Percentiles rank a stretch among this genome's conserved stretches.
Evolutionary conservation across 2,329 filamentous ascomycete species (phyloP).

Genomic region (Neoscytalidium dimidiatum): DNA sequence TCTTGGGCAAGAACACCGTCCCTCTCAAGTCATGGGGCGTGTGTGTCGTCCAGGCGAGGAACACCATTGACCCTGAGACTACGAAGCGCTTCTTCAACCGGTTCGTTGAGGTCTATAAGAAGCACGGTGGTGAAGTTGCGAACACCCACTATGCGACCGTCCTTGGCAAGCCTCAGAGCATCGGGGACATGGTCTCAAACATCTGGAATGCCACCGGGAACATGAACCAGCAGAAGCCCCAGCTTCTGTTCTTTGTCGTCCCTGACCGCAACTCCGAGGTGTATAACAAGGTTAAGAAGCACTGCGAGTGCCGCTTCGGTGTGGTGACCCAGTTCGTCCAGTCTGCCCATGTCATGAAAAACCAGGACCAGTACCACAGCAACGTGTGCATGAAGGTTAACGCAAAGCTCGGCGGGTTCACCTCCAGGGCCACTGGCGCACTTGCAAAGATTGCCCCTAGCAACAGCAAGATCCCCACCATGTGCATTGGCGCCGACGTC

Average conservation of each 20-base stretch:
- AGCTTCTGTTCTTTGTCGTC: constrained; percentile 80
- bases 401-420: constrained; percentile 86
- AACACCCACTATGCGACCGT: constrained; percentile 48
- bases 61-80: constrained; percentile 47
- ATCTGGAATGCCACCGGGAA: constrained; percentile 60
- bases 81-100: constrained; percentile 58
- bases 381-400: constrained; percentile 98
- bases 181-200: constrained; percentile 55
- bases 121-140: constrained; percentile 61
- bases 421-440: constrained; percentile 53
- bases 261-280: constrained; percentile 68
- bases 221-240: constrained; percentile 59
- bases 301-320: constrained; percentile 81
- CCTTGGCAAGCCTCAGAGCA: constrained; percentile 33
- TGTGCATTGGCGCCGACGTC: constrained; percentile 90
- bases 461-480: constrained; percentile 51
- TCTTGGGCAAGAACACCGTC: constrained; percentile 63
- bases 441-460: constrained; percentile 30
- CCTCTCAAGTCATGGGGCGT: constrained; percentile 76
- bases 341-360: constrained; percentile 66
- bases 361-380: constrained; percentile 80
- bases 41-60: constrained; percentile 61
- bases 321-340: constrained; percentile 83
- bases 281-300: constrained; percentile 89
- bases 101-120: constrained; percentile 63